Base-by-base conservation (phyloP, 805 yeast species). In the Kazachstania bromeliacearum region DNA sequence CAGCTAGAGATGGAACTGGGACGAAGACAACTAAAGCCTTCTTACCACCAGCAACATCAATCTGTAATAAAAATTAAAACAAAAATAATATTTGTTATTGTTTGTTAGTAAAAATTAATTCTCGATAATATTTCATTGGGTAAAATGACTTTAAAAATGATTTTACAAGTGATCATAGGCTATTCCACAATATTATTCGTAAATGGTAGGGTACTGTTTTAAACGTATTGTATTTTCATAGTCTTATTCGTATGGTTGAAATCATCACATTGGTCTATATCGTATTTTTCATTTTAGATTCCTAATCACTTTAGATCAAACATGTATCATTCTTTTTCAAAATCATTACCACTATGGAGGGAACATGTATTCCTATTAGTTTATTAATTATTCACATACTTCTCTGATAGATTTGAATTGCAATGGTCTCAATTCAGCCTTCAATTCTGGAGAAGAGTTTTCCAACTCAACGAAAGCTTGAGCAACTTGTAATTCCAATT, bases 361-460 rank as follows among this genome's bases (percentile, higher is more conserved):
- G 31, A 31, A 18, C 33, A 21, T 18, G 19, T 21, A 47, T 49
- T 47, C 42, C 44, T 24, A 13, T 15, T 7, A 15, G 20, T 21
- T 19, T 20, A 20, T 20, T 34, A 25, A 24, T 25, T 16, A 9
- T 33, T 31, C 35, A 63, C 74, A 56, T 67, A 69, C 75, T 66
- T 92, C 98, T 73, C 85, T 84, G 75, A 87, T 89, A 63, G 95
- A 80, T 77, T 88, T 87, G 87, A 92, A 85, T 76, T 92, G 97
- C 70, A 92, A 82, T 51, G 94, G 87, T 79, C 96, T 87, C 71
- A 92, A 79, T 63, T 87, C 96, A 64, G 95, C 88, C 81, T 88
- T 89, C 70, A 88, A 76, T 68, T 89, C 97, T 62, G 94, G 77
- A 66, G 94, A 85, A 69, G 82, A 75, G 64, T 73, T 64, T 79